Percentiles rank a stretch among this genome's conserved stretches.
Conservation (phyloP, 1,284 basidiomycete species). For the Inonotus obliquus region DNA sequence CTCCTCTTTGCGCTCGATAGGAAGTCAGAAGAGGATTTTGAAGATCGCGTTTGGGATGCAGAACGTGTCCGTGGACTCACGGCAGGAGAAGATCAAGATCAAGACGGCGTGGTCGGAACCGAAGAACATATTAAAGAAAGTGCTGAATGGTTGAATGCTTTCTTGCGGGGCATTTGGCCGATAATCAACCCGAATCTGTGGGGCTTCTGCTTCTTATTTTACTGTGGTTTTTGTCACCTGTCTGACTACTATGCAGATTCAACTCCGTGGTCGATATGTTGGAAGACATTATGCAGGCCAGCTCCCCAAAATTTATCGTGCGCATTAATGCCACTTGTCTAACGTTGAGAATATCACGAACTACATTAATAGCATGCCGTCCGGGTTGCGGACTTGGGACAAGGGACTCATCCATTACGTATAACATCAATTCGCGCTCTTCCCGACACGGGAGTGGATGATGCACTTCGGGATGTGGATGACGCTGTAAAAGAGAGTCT, state of each 20-base stretch:
- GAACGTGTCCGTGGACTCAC: slow-evolving; percentile 34
- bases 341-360: too few relatives aligned
- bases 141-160: slow-evolving; percentile 36
- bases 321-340: slow-evolving; percentile 20
- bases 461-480: slow-evolving; percentile 10
- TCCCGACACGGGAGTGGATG: slow-evolving; percentile 26
- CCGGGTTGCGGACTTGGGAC: slow-evolving; percentile 32
- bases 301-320: slow-evolving; percentile 33
- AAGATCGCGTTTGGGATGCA: slow-evolving; percentile 33
- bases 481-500: slow-evolving; percentile 13
- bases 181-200: slow-evolving; percentile 35
- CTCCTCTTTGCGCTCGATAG: slow-evolving; percentile 30
- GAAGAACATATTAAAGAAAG: slow-evolving; percentile 34
- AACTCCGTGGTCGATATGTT: slow-evolving; percentile 33
- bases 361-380: slow-evolving; percentile 30
- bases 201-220: slow-evolving; percentile 7
- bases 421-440: slow-evolving; percentile 35
- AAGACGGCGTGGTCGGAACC: slow-evolving; percentile 28
- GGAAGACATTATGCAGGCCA: slow-evolving; percentile 40
- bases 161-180: slow-evolving; percentile 35
- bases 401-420: slow-evolving; percentile 33
- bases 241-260: slow-evolving; percentile 25
- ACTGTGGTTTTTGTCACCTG: background rate
- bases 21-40: slow-evolving; percentile 29
- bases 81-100: slow-evolving; percentile 30